A percentile compares a stretch with the other conserved stretches of the same genome.
Evolutionary conservation across 1,284 basidiomycete genomes (phyloP).

Genomic region (Trametes hirsuta): DNA sequence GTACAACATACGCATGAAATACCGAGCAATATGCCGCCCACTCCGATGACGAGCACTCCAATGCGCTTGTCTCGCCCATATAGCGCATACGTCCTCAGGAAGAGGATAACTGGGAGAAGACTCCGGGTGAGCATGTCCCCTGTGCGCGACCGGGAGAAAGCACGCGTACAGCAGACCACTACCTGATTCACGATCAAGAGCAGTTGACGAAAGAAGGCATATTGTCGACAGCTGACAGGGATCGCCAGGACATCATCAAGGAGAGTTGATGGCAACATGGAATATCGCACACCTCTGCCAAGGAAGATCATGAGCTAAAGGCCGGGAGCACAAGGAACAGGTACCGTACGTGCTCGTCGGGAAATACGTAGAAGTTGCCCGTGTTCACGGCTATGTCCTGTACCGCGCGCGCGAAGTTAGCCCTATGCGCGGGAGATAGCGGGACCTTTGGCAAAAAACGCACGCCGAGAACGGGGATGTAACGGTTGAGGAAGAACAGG

Average conservation of each 20-base stretch:
- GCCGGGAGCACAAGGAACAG: not conserved
- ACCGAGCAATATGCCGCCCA: conserved; percentile 20
- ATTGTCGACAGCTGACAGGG: conserved; percentile 28
- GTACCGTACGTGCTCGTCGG: conserved; percentile 23
- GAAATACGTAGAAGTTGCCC: conserved; percentile 32
- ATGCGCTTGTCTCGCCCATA: conserved; percentile 30
- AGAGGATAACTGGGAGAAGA: conserved; percentile 23
- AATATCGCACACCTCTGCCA: conserved; percentile 20
- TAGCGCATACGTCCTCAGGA: conserved; percentile 34
- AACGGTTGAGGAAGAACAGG: conserved; percentile 34
- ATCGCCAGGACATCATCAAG: conserved; percentile 1
- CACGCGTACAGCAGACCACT: conserved; percentile 32
- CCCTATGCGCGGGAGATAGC: not conserved
- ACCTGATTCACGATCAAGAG: conserved; percentile 33
- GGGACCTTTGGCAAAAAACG: not conserved
- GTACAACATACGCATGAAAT: conserved; percentile 27
- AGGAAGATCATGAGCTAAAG: not conserved
- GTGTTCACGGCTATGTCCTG: conserved; percentile 34
- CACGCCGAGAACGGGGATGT: conserved; percentile 35
- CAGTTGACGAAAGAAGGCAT: conserved; percentile 34
- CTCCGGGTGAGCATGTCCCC: not conserved
- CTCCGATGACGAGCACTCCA: conserved; percentile 17
- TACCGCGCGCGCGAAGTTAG: not conserved
- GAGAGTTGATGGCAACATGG: not conserved
- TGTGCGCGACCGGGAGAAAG: not conserved